Percentiles rank a stretch among this genome's conserved stretches.
phyloP scores from a whole-genome alignment of 116 monocot species.

The Zostera marina region DNA sequence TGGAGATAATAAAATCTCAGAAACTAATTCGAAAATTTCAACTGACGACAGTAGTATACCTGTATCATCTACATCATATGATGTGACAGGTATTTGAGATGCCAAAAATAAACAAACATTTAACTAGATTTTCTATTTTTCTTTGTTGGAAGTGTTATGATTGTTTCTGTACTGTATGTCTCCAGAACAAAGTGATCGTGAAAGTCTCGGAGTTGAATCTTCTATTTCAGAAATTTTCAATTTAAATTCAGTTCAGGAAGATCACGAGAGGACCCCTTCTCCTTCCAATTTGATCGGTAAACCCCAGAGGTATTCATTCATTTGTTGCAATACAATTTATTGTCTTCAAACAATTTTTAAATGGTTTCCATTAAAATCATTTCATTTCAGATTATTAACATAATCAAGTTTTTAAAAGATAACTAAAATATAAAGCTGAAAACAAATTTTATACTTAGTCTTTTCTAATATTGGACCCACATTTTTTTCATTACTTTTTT shows the following conservation, averaged over 20 bases:
- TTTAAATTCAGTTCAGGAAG: conserved; percentile 3
- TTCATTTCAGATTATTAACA: too few species aligned
- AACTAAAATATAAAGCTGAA: background rate
- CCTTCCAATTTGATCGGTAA: conserved; percentile 31
- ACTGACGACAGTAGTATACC: background rate
- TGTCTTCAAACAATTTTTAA: background rate
- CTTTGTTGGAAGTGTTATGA: background rate
- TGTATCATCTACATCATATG: conserved; percentile 1
- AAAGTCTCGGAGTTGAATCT: conserved; percentile 10
- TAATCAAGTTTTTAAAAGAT: too few species aligned
- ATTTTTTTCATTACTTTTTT: too few species aligned
- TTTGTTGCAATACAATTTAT: background rate
- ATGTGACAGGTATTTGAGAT: conserved; percentile 15
- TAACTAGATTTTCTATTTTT: background rate
- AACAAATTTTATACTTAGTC: background rate
- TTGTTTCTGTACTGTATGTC: background rate
- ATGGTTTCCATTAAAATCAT: too few species aligned
- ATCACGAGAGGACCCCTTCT: conserved; percentile 7
- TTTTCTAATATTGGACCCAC: background rate
- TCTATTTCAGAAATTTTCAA: conserved; percentile 5
- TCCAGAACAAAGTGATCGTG: conserved; percentile 12
- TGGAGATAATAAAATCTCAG: conserved; percentile 1
- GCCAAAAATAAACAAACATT: background rate
- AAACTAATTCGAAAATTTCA: background rate
- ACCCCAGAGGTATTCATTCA: conserved; percentile 36